Percentiles rank a stretch among this genome's conserved stretches.
Conservation (phyloP, 805 yeast genomes). For the Metahyphopichia silvanorum region DNA sequence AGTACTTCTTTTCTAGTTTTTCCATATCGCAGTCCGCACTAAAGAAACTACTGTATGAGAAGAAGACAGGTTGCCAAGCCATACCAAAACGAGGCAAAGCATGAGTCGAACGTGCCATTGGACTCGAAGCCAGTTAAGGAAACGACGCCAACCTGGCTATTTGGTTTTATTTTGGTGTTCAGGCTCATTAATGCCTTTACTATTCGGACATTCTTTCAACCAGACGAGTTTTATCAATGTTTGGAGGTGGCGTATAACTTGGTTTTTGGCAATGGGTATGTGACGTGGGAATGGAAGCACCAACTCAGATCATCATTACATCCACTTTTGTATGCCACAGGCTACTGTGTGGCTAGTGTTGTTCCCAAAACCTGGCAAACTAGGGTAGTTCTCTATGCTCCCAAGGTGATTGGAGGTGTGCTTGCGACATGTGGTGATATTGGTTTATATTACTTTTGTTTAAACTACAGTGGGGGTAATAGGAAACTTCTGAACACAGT, state of each 20-base stretch:
- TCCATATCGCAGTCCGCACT: too few species aligned
- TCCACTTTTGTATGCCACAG: slow-evolving; percentile 64
- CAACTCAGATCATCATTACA: slow-evolving; percentile 76
- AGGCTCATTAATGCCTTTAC: slow-evolving; percentile 63
- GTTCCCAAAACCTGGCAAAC: slow-evolving; percentile 21
- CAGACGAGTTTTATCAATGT: slow-evolving; percentile 93
- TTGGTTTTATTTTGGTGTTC: too few species aligned
- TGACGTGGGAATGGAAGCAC: slow-evolving; percentile 93
- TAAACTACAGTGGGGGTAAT: slow-evolving; percentile 24
- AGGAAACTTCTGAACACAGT: slow-evolving; percentile 36
- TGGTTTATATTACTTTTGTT: slow-evolving; percentile 48
- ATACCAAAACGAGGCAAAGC: too few species aligned
- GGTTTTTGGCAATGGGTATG: slow-evolving; percentile 75
- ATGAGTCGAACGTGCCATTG: too few species aligned
- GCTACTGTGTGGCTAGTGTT: slow-evolving; percentile 29
- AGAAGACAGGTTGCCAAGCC: too few species aligned
- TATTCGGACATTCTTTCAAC: slow-evolving; percentile 80
- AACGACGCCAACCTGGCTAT: too few species aligned
- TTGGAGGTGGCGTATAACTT: slow-evolving; percentile 84
- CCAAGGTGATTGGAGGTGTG: slow-evolving; percentile 67
- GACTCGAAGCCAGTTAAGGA: too few species aligned
- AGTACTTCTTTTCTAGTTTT: too few species aligned
- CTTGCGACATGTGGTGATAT: slow-evolving; percentile 74
- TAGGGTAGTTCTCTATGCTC: slow-evolving; percentile 44
- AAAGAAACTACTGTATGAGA: too few species aligned